Evolutionary conservation across 1,284 basidiomycete genomes (phyloP).

Genomic region (Papiliotrema flavescens): DNA sequence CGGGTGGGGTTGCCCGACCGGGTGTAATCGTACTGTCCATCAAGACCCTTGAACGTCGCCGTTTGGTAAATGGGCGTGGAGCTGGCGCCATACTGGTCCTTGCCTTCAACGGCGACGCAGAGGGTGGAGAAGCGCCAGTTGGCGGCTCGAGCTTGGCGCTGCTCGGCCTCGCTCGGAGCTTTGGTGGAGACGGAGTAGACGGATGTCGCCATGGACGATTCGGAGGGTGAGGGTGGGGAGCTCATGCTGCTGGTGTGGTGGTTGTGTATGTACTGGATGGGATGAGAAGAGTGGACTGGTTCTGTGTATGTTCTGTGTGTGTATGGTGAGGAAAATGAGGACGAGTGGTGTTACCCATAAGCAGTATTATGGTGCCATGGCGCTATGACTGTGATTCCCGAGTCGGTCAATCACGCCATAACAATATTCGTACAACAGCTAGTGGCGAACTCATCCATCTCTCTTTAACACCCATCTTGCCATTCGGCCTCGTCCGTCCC

Average conservation of each 20-base stretch:
- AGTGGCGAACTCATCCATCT: no score
- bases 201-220: constrained; percentile 35
- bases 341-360: no score
- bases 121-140: constrained; percentile 46
- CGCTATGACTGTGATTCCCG: no score
- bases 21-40: constrained; percentile 83
- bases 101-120: constrained; percentile 84
- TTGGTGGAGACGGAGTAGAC: constrained; percentile 20
- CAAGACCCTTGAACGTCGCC: constrained; percentile 95
- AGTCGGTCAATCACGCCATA: no score
- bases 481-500: no score
- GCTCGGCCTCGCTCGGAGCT: constrained; percentile 28
- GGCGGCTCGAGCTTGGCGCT: constrained; percentile 25
- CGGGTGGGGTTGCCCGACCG: constrained; percentile 96
- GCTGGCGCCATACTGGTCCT: constrained; percentile 93
- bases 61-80: constrained; percentile 97
- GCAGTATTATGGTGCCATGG: no score
- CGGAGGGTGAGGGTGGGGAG: constrained; percentile 31
- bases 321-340: background rate
- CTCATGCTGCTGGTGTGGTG: background rate
- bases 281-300: background rate
- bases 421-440: no score
- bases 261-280: background rate
- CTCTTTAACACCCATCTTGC: no score
- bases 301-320: background rate